phyloP scores from a whole-genome alignment of 129 eudicot genomes.

The Tagetes erecta region DNA sequence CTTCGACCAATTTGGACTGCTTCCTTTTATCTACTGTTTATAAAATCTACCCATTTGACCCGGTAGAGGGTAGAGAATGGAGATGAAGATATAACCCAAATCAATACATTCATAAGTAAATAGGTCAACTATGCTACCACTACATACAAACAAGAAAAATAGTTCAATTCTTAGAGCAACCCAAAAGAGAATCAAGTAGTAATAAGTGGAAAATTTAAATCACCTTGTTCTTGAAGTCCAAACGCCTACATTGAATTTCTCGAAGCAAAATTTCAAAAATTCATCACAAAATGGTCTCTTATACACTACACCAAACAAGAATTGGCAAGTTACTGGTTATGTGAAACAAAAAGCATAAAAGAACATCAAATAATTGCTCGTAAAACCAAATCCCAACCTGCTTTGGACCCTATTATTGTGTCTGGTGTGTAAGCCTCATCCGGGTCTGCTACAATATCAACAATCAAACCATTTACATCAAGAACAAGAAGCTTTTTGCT shows the following conservation, averaged over 20 bases:
- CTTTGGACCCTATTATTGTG: constrained; percentile 51
- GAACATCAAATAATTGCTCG: constrained; percentile 8
- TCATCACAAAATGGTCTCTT: constrained; percentile 93
- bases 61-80: not conserved
- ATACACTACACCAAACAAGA: constrained; percentile 50
- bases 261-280: constrained; percentile 83
- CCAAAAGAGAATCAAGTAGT: constrained; percentile 9
- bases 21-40: not conserved
- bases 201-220: constrained; percentile 6
- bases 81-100: not conserved
- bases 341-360: not conserved
- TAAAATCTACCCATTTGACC: not conserved
- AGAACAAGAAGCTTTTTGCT: constrained; percentile 85
- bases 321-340: constrained; percentile 28
- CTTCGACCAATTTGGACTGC: not conserved
- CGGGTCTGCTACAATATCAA: constrained; percentile 54
- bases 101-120: not conserved
- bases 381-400: constrained; percentile 48
- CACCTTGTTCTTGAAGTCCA: constrained; percentile 93
- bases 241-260: constrained; percentile 73
- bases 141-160: not conserved
- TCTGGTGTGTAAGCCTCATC: constrained; percentile 46
- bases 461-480: constrained; percentile 85
- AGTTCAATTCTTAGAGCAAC: constrained; percentile 10
- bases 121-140: constrained; percentile 1